Base-by-base conservation (phyloP, 306 rosid species). In the Hippophae tibetana region DNA sequence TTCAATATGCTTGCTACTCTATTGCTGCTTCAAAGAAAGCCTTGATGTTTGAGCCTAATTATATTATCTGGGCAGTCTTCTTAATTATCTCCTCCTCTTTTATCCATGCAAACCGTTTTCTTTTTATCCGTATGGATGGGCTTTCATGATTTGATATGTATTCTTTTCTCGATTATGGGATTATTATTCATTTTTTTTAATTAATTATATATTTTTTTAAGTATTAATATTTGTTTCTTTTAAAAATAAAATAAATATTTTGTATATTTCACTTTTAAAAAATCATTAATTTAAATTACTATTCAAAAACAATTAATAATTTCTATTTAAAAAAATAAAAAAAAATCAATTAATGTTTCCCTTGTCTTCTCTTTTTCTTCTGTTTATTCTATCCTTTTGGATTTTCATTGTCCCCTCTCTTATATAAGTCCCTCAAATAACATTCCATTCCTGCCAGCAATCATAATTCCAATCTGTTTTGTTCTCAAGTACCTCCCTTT, bases 1-100 rank as follows among this genome's bases (percentile, higher is more conserved):
- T 72, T 70, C 79, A 72, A 76, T 76, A 49, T 47, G 57, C 84
- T 54, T 66, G 49, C 60, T 47, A 64, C 63, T 66, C 72, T 60
- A 72, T 80, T 78, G 60, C 84, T 80, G 74, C 76, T 76, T 50
- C 59, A 69, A 54, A 72, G 48, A 25, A 14, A 74, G 68, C 74
- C 81, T 75, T 48, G 89, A 76, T 60, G 43, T 58, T 70, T 54
- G 86, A 65, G 74, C 63, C 51, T 49, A 5, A 4, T 46, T 56
- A 58, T 65, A 4, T 46, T 56, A 58, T 65, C 62, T 62, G 8
- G 8, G 74, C 48, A 70, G 61, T 61, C 59, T 74, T 68, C 59
- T 67, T 31, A 31, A 31, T 31, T 31, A 0, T 62, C 58, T 27
- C 10, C 25, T 52, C 3, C 47, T 10, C 45, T 43, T 52, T 51